Percentiles rank a stretch among this genome's conserved stretches.
Conservation (phyloP, 768 basidiomycete species). For the Boletus insuetus region DNA sequence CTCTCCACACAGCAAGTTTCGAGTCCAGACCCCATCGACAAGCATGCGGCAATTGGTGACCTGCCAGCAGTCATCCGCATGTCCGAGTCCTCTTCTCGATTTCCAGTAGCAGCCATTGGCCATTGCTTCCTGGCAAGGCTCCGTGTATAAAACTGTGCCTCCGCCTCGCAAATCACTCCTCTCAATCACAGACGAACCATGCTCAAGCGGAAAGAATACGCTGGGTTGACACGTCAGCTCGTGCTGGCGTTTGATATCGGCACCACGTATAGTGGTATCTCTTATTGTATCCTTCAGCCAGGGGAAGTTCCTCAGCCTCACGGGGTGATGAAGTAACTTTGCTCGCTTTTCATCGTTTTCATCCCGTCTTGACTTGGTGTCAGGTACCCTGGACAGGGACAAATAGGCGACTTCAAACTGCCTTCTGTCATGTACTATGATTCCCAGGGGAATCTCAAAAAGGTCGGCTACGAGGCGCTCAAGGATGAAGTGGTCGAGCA, state of each 20-base stretch:
- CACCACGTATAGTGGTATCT: constrained; percentile 37
- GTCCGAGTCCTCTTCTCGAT: no score
- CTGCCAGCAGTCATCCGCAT: no score
- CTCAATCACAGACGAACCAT: constrained; percentile 13
- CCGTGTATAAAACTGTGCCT: constrained; percentile 5
- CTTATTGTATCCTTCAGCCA: constrained; percentile 39
- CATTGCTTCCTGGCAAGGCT: no score
- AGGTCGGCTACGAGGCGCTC: constrained; percentile 42
- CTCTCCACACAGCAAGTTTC: neutral
- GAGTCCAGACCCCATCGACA: no score
- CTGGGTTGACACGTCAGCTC: constrained; percentile 31
- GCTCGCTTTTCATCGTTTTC: no score
- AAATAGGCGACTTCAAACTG: constrained; percentile 41
- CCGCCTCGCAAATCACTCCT: neutral
- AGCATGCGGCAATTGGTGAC: neutral
- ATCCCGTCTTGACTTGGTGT: neutral
- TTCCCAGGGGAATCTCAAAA: constrained; percentile 32
- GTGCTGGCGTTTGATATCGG: constrained; percentile 39
- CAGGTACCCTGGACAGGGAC: constrained; percentile 39
- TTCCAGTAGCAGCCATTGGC: no score
- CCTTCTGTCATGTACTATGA: constrained; percentile 48
- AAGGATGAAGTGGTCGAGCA: constrained; percentile 33
- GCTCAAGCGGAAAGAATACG: constrained; percentile 32
- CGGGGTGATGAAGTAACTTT: constrained; percentile 15
- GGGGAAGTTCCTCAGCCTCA: constrained; percentile 24